These are phyloP conservation scores for Cercophora sp. DNA, from an alignment of 495 filamentous ascomycete genomes.

Conservation along the genomic window DNA sequence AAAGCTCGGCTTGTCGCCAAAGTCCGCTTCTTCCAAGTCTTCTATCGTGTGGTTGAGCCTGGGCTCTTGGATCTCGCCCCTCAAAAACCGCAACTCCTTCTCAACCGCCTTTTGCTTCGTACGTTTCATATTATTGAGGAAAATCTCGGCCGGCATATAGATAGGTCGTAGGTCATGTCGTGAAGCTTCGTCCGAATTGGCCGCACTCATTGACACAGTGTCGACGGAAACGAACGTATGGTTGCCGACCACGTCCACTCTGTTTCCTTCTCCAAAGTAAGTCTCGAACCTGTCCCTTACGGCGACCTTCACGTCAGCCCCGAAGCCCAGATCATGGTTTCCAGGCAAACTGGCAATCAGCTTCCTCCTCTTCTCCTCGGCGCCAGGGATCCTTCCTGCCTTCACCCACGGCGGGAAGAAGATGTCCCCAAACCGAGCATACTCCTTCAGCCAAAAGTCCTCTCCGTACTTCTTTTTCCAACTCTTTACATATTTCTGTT, in stretches of 20 bases:
- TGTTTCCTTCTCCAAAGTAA: slow-evolving; percentile 85
- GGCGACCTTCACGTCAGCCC: slow-evolving; percentile 69
- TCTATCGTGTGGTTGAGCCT: slow-evolving; percentile 52
- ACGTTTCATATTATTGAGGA: slow-evolving; percentile 59
- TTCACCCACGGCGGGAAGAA: slow-evolving; percentile 63
- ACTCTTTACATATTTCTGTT: slow-evolving; percentile 52
- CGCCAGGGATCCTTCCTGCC: slow-evolving; percentile 31
- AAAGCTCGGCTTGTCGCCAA: slow-evolving; percentile 33
- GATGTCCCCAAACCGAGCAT: slow-evolving; percentile 70
- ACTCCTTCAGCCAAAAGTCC: slow-evolving; percentile 79
- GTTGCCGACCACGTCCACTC: slow-evolving; percentile 86
- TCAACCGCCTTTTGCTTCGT: slow-evolving; percentile 50
- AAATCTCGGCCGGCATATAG: slow-evolving; percentile 72
- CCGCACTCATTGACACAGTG: slow-evolving; percentile 76
- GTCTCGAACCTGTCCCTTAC: slow-evolving; percentile 79
- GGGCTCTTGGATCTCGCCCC: slow-evolving; percentile 45
- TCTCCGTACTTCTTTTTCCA: slow-evolving; percentile 71
- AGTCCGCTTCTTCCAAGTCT: slow-evolving; percentile 41
- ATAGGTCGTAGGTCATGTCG: slow-evolving; percentile 52
- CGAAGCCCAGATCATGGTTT: slow-evolving; percentile 97
- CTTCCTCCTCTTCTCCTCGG: slow-evolving; percentile 51
- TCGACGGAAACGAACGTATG: slow-evolving; percentile 94
- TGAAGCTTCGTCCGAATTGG: slow-evolving; percentile 35
- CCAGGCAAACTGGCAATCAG: slow-evolving; percentile 82
- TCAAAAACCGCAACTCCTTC: slow-evolving; percentile 50